Evolutionary conservation across 495 filamentous ascomycete species (phyloP).

Genomic region (Annulohypoxylon stygium): DNA sequence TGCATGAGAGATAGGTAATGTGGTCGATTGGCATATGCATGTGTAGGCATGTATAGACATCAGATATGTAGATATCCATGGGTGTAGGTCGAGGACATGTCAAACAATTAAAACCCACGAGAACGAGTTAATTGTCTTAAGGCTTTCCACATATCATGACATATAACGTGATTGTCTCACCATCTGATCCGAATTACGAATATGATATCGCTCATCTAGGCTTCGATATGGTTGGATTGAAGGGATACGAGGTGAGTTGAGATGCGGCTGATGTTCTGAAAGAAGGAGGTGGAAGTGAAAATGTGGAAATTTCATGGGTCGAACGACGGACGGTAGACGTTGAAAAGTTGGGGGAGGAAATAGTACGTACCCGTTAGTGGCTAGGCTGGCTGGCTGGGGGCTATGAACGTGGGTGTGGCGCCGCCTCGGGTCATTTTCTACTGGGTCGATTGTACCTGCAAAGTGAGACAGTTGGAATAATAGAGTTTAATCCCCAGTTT

Average conservation of each 20-base stretch:
- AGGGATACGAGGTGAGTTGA: not conserved
- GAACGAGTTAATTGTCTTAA: not conserved
- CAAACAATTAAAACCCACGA: conserved; percentile 14
- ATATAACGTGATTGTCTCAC: conserved; percentile 36
- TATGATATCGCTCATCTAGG: conserved; percentile 1
- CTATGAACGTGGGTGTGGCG: conserved; percentile 5
- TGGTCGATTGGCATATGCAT: conserved; percentile 15
- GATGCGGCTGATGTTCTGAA: conserved; percentile 37
- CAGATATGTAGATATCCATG: not conserved
- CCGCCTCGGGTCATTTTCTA: not conserved
- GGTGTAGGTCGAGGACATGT: not conserved
- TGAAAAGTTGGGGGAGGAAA: not conserved
- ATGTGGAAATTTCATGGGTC: too few relatives aligned
- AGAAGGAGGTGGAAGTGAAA: conserved; percentile 7
- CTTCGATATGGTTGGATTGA: conserved; percentile 9
- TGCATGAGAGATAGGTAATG: conserved; percentile 16
- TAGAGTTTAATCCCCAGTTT: not conserved
- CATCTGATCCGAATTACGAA: conserved; percentile 11
- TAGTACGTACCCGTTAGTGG: conserved; percentile 12
- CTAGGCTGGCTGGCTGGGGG: not conserved
- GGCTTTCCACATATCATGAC: conserved; percentile 16
- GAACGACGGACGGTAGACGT: not conserved
- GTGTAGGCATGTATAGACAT: not conserved
- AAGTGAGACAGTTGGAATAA: not conserved
- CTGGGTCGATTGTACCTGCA: conserved; percentile 18